phyloP scores from a whole-genome alignment of 1,139 yeast genomes.

The Suhomyces panamericanus region DNA sequence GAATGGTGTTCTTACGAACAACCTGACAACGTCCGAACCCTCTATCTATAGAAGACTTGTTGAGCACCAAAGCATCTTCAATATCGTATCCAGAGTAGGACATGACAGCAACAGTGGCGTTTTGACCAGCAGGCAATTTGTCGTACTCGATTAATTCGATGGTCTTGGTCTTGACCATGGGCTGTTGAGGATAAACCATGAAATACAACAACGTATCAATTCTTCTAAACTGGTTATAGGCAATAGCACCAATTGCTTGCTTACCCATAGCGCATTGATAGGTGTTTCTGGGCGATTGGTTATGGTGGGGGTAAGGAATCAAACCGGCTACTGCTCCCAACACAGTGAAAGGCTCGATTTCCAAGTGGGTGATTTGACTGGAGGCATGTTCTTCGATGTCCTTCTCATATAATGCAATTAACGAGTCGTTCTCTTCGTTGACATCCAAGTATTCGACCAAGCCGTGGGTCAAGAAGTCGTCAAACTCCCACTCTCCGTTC shows the following conservation, averaged over 20 bases:
- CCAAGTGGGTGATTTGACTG: constrained; percentile 73
- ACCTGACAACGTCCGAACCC: constrained; percentile 99
- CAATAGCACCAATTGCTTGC: constrained; percentile 99
- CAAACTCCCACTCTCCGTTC: constrained; percentile 76
- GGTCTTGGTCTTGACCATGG: constrained; percentile 97
- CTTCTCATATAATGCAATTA: constrained; percentile 84
- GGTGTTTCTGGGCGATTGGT: constrained; percentile 98
- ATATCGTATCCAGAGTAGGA: constrained; percentile 98
- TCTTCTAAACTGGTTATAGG: constrained; percentile 92
- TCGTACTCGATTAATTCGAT: constrained; percentile 94
- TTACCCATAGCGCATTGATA: constrained; percentile 99
- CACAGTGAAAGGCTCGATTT: constrained; percentile 94
- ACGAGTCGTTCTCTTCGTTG: constrained; percentile 94
- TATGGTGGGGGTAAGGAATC: constrained; percentile 99
- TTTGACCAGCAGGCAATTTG: constrained; percentile 97
- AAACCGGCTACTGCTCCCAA: constrained; percentile 98
- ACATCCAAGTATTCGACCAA: constrained; percentile 95
- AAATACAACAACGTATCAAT: constrained; percentile 90
- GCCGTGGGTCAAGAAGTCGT: constrained; percentile 83
- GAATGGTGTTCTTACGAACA: constrained; percentile 87
- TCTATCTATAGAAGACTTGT: constrained; percentile 89
- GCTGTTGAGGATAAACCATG: constrained; percentile 98
- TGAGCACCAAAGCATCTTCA: constrained; percentile 95
- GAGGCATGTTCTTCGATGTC: constrained; percentile 35
- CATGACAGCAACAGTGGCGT: constrained; percentile 99